phyloP scores from a whole-genome alignment of 2,329 filamentous ascomycete genomes.

The Claviceps sp. region DNA sequence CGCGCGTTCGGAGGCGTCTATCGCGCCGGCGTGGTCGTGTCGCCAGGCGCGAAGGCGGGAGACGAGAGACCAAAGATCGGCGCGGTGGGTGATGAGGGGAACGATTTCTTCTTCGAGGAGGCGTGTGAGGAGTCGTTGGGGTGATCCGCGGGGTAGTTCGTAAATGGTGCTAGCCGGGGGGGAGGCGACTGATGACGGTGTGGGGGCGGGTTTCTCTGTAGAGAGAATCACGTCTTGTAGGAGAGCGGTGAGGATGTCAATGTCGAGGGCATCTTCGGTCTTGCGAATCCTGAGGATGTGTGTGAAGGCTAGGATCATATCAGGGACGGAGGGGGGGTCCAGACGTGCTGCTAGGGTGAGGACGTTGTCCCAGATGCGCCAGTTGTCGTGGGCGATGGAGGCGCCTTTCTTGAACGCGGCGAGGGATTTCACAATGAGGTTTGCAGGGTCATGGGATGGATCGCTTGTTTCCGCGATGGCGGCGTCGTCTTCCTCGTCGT shows the following conservation, averaged over 20 bases:
- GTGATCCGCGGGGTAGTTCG: constrained; percentile 38
- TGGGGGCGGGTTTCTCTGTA: constrained; percentile 18
- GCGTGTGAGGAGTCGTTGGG: constrained; percentile 49
- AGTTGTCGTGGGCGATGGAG: constrained; percentile 69
- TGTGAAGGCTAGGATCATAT: constrained; percentile 62
- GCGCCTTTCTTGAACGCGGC: constrained; percentile 80
- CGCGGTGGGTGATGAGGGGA: constrained; percentile 71
- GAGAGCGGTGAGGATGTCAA: constrained; percentile 56
- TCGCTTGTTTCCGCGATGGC: constrained; percentile 8
- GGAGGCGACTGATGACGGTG: constrained; percentile 1
- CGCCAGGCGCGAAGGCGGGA: constrained; percentile 62
- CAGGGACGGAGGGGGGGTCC: constrained; percentile 57
- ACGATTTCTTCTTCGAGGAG: constrained; percentile 63
- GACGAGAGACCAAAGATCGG: constrained; percentile 64
- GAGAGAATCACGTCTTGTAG: constrained; percentile 54
- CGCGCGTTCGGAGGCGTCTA: constrained; percentile 78
- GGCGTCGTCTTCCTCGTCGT: constrained; percentile 18
- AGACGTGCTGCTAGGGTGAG: constrained; percentile 74
- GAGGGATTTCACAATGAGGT: constrained; percentile 60
- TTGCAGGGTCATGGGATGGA: constrained; percentile 35
- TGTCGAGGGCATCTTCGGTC: constrained; percentile 68
- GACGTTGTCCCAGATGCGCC: constrained; percentile 94
- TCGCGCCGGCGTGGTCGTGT: constrained; percentile 53
- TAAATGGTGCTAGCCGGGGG: constrained; percentile 14
- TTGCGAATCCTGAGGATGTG: constrained; percentile 65